Percentiles rank a stretch among this genome's conserved stretches.
Evolutionary conservation across 2,329 filamentous ascomycete species (phyloP).

Genomic region (Colletotrichum melonis): DNA sequence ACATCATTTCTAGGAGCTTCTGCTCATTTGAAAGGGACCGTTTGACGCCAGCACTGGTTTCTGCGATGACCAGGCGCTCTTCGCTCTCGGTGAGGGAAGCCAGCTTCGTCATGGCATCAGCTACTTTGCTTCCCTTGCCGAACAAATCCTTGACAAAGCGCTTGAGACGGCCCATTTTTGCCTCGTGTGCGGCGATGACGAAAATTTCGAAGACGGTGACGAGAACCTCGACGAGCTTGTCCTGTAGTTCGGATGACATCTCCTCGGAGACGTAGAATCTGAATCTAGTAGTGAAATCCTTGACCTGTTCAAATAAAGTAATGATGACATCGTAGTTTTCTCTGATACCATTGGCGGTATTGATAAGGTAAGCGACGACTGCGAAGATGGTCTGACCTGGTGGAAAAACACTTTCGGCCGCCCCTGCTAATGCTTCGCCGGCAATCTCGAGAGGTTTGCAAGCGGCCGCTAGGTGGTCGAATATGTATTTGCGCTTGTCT

Average conservation of each 20-base stretch:
- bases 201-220: slow-evolving; percentile 58
- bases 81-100: slow-evolving; percentile 54
- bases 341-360: slow-evolving; percentile 57
- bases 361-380: slow-evolving; percentile 55
- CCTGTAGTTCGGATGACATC: slow-evolving; percentile 50
- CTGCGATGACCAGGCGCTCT: slow-evolving; percentile 55
- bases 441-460: slow-evolving; percentile 53
- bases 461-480: slow-evolving; percentile 45
- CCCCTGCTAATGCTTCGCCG: slow-evolving; percentile 51
- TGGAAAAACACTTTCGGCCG: slow-evolving; percentile 51
- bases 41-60: slow-evolving; percentile 52
- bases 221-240: slow-evolving; percentile 55
- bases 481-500: slow-evolving; percentile 47
- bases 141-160: slow-evolving; percentile 54
- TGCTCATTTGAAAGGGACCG: slow-evolving; percentile 50
- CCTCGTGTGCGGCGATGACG: slow-evolving; percentile 54
- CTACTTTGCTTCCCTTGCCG: slow-evolving; percentile 52
- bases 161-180: slow-evolving; percentile 53
- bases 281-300: slow-evolving; percentile 56
- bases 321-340: slow-evolving; percentile 57
- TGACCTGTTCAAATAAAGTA: slow-evolving; percentile 54
- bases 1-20: slow-evolving; percentile 45
- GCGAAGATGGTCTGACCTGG: slow-evolving; percentile 55
- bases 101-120: slow-evolving; percentile 52
- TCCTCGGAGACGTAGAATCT: slow-evolving; percentile 52